Base-by-base conservation (phyloP, 2,329 filamentous ascomycete genomes). In the Cladosporium sp. region DNA sequence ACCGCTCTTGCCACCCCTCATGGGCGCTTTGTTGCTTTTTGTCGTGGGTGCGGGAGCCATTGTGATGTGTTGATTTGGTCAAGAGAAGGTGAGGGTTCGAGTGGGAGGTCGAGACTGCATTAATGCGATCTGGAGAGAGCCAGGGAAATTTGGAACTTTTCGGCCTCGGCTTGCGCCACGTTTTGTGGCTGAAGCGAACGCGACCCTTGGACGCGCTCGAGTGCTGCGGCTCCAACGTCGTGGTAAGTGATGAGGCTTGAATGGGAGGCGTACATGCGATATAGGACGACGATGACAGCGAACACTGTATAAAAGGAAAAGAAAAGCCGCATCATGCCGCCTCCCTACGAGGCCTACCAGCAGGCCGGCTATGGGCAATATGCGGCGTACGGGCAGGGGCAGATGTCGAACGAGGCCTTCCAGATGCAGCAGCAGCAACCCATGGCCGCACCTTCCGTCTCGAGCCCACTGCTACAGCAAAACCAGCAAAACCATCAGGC, bases 141-240 rank as follows among this genome's bases (percentile, higher is more conserved):
- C 59, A 62, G 31, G 46, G 40, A 65, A 65, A 59, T 58, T 65
- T 59, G 62, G 55, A 60, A 65, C 62, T 65, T 65, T 65, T 65
- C 37, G 62, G 33, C 62, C 55, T 59, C 55, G 62, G 56, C 40
- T 58, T 57, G 62, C 62, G 52, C 62, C 56, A 59, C 62, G 52
- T 46, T 46, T 46, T 59, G 55, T 65, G 55, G 56, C 55, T 60
- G 40, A 60, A 37, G 35, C n/a, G n/a, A 29, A 26, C 44, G 62
- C 40, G 55, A 26, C 23, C 23, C 23, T 26, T 26, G 23, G 23
- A 28, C 29, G 21, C 40, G 40, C 53, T 55, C 53, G 60, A 23
- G 31, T 21, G 40, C 29, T 57, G 5, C 14, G 5, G 5, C 37
- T 44, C 55, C 55, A 65, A 65, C 62, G 55, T 60, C 62, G 35